These are phyloP conservation scores for Arachnopeziza araneosa DNA, from an alignment of 2,329 filamentous ascomycete species.

Conservation along the genomic window DNA sequence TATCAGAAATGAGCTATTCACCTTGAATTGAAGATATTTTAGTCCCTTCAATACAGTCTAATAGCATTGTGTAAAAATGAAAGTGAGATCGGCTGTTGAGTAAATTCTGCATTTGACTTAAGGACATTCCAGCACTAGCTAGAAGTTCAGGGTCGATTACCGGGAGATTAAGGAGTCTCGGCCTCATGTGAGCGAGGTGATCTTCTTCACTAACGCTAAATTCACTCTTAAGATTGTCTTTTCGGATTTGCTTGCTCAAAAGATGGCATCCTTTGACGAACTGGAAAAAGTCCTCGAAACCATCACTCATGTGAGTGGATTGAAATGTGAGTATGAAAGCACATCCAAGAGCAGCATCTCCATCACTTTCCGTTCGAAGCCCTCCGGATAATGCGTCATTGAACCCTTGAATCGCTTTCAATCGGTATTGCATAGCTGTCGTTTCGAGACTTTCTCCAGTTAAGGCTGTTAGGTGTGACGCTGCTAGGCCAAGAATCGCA, in stretches of 20 bases:
- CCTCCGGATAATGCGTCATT: slow-evolving; percentile 46
- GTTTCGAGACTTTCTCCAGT: slow-evolving; percentile 24
- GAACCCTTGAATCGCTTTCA: slow-evolving; percentile 59
- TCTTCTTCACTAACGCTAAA: slow-evolving; percentile 40
- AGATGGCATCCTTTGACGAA: slow-evolving; percentile 53
- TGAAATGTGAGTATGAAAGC: slow-evolving; percentile 56
- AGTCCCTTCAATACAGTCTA: slow-evolving; percentile 37
- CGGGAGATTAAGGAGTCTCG: slow-evolving; percentile 42
- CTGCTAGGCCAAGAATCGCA: slow-evolving; percentile 61
- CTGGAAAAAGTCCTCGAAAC: slow-evolving; percentile 55
- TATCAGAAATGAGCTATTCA: slow-evolving; percentile 8
- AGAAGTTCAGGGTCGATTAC: slow-evolving; percentile 41
- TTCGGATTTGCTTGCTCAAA: slow-evolving; percentile 48
- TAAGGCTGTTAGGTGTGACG: slow-evolving; percentile 57
- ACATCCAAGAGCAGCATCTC: slow-evolving; percentile 53
- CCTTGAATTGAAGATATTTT: slow-evolving; percentile 20
- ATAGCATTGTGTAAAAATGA: slow-evolving; percentile 41
- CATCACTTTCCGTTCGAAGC: slow-evolving; percentile 43
- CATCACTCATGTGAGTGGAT: slow-evolving; percentile 51
- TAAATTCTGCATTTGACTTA: slow-evolving; percentile 40
- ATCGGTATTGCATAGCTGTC: slow-evolving; percentile 57
- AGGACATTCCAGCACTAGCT: slow-evolving; percentile 40
- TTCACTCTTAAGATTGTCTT: slow-evolving; percentile 45
- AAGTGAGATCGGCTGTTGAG: slow-evolving; percentile 38
- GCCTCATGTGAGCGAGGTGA: slow-evolving; percentile 37